Evolutionary conservation across 106 monocot species (phyloP), one percentile per base, ranked within the genome.

Genomic region (Vanilla planifolia): DNA sequence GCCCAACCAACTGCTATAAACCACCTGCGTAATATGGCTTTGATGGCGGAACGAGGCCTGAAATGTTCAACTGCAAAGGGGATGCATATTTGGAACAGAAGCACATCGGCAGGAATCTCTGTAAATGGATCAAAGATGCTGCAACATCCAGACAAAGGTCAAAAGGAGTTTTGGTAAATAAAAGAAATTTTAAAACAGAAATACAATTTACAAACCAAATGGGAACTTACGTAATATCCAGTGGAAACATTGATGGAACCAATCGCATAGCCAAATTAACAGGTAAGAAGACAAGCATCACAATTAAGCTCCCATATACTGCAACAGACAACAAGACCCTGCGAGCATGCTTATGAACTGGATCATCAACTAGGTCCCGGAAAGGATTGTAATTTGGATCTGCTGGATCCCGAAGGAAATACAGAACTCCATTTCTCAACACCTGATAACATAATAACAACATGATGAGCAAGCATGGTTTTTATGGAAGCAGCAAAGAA

Each of bases 381-480:
- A 98, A 98, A 32, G 98, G 98, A 43, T 98, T 92, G 48, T 92
- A 98, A 75, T 98, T 98, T 57, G 98, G 98, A 82, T 98, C 98
- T 15, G 92, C 98, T 45, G 98, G 98, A 32, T 98, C 98, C n/a
- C 98, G 73, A 28, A 98, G 81, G 34, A 98, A 98, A 68, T 98
- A 98, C 29, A 98, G 63, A 60, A 98, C 98, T 60, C 98, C 98
- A 77, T 77, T 84, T 22, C 98, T 67, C 55, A 98, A 56, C 36
- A 98, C 98, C 98, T 98, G 62, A 33, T 17, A 30, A 27, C 28
- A 10, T 34, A 6, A 59, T 23, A 37, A 39, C 39, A 10, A 39
- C 23, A 39, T 22, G 9, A 56, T 33, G 64, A 66, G 30, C 0
- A 36, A 68, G 53, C 30, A 53, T 28, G 15, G 16, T 30, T 42